These are phyloP conservation scores for Purpureocillium lavendulum DNA, from an alignment of 2,329 filamentous ascomycete genomes.

Conservation along the genomic window DNA sequence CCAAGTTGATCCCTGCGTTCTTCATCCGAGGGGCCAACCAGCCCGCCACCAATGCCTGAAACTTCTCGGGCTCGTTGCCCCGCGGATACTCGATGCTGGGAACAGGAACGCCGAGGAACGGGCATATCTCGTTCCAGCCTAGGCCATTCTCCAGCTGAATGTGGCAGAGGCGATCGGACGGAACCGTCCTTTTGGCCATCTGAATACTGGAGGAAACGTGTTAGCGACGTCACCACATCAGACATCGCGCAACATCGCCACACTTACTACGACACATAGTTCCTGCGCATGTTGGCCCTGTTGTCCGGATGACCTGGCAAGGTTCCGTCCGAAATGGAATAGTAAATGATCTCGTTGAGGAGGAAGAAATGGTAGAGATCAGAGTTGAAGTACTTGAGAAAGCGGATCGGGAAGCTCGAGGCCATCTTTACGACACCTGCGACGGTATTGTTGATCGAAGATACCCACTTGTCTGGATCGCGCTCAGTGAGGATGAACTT, in stretches of 20 bases:
- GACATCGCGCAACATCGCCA: too few species aligned
- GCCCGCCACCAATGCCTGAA: too few species aligned
- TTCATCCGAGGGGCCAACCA: too few species aligned
- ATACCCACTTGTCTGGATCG: constrained; percentile 22
- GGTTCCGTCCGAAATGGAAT: constrained; percentile 1
- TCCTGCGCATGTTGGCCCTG: constrained; percentile 1
- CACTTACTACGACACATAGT: too few species aligned
- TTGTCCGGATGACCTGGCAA: not conserved
- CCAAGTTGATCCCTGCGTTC: too few species aligned
- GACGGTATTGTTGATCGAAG: constrained; percentile 16
- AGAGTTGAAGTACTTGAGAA: constrained; percentile 16
- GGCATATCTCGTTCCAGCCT: constrained; percentile 26
- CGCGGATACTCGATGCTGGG: constrained; percentile 9
- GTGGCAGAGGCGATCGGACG: constrained; percentile 17
- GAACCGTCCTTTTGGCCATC: constrained; percentile 15
- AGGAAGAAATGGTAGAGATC: constrained; percentile 3
- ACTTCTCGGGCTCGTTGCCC: too few species aligned
- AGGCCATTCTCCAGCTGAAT: constrained; percentile 24
- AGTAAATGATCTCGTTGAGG: constrained; percentile 2
- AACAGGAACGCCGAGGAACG: constrained; percentile 19
- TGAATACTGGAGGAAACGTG: constrained; percentile 4
- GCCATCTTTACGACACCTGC: constrained; percentile 1
- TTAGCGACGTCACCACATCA: too few species aligned
- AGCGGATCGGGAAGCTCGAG: constrained; percentile 14
- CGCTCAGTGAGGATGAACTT: constrained; percentile 27